Evolutionary conservation across 1,284 basidiomycete genomes (phyloP), one percentile per base, ranked within the genome.

Genomic region (Hemileia vastatrix): DNA sequence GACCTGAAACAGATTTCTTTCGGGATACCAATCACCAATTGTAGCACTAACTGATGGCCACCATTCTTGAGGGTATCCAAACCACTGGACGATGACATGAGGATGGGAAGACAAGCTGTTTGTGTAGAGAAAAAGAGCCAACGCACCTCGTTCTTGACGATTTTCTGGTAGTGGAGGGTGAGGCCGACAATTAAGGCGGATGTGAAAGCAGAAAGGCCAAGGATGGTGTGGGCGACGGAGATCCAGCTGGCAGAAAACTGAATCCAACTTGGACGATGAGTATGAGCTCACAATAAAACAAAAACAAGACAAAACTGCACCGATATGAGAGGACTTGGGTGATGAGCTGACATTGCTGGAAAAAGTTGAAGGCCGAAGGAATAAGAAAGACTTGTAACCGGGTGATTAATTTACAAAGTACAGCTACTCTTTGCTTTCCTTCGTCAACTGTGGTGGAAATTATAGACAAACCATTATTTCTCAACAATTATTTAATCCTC

Each of bases 1-100:
- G 53, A 94, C 84, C 69, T 96, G 92, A 72, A 96, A 95, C 50
- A 90, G 76, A 66, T 86, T 90, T 64, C 90, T 81, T 68, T 94
- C 87, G 19, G 88, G 89, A 66, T 87, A 90, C 85, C 89, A 92
- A 77, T 95, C 91, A 1, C 91, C 91, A 66, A 73, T 89, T 86
- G 90, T 90, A 6, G 91, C 89, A 27, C 90, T 93, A 2, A 95
- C 91, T 2, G 88, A 90, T 4, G 90, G 91, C 72, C 89, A 91
- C 87, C 87, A 94, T 74, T 94, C 91, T 44, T 91, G 78, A 0
- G 91, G 91, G 74, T 87, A 94, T 19, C 83, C 85, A 55, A 87
- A 85, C 58, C 62, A 67, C 67, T 71, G 33, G 13, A 27, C 32
- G 15, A 21, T 23, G 57, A 54, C 61, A 40, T 9, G 21, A 56